A percentile compares a stretch with the other conserved stretches of the same genome.
These are phyloP conservation scores for Actinomucor elegans DNA, from an alignment of 371 early-diverging fungal species.

Conservation along the genomic window DNA sequence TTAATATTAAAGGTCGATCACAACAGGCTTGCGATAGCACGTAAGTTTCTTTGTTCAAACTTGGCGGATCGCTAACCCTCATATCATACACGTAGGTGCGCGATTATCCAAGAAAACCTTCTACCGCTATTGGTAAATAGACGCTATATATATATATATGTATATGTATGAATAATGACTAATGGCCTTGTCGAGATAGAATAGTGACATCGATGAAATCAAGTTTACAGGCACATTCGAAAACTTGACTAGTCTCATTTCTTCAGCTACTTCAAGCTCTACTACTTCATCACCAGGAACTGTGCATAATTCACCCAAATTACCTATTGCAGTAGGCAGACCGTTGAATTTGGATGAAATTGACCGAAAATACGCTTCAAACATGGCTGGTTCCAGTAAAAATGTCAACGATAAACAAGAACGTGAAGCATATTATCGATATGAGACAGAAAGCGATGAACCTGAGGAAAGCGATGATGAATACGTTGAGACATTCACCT, in stretches of 20 bases:
- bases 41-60: slow-evolving; percentile 4
- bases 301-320: no score
- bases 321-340: slow-evolving; percentile 3
- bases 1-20: slow-evolving; percentile 19
- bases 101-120: not conserved
- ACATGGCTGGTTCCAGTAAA: not conserved
- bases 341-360: slow-evolving; percentile 8
- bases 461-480: slow-evolving; percentile 16
- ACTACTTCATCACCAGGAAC: not conserved
- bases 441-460: slow-evolving; percentile 24
- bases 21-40: slow-evolving; percentile 17
- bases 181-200: not conserved
- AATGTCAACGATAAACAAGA: not conserved
- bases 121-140: slow-evolving; percentile 11
- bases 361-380: not conserved
- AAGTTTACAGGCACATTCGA: slow-evolving; percentile 14
- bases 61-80: not conserved
- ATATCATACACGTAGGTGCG: not conserved
- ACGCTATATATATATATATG: not conserved
- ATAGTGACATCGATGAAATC: not conserved
- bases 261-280: not conserved
- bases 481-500: slow-evolving; percentile 19
- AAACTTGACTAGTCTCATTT: not conserved
- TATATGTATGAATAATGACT: not conserved
- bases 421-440: not conserved